These are phyloP conservation scores for Backusella circina DNA, from an alignment of 192 early-diverging fungal species.

Conservation along the genomic window DNA sequence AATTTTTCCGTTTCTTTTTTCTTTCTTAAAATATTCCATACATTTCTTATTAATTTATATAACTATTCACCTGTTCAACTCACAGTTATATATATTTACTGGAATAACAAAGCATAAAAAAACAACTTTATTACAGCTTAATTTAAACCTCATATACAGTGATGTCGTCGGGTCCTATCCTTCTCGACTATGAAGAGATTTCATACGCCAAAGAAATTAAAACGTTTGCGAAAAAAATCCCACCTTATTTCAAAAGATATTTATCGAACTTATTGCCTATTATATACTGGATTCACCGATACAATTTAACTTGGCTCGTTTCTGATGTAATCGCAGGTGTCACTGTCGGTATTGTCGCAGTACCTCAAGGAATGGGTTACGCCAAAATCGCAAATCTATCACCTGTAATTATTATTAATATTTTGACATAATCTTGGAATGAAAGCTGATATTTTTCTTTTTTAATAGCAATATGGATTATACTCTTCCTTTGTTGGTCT, in stretches of 20 bases:
- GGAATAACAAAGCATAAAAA: neutral
- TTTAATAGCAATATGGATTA: conserved; percentile 58
- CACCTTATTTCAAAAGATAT: conserved; percentile 18
- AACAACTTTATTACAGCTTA: neutral
- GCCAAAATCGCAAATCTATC: conserved; percentile 65
- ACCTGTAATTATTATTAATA: conserved; percentile 12
- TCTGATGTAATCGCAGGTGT: conserved; percentile 62
- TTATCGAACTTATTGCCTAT: conserved; percentile 21
- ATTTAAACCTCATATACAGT: neutral
- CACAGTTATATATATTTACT: neutral
- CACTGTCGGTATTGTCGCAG: conserved; percentile 72
- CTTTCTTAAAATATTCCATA: neutral
- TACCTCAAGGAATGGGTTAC: conserved; percentile 71
- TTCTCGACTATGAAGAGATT: conserved; percentile 19
- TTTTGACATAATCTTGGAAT: neutral
- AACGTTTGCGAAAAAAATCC: conserved; percentile 11
- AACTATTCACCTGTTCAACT: neutral
- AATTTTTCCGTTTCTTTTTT: neutral
- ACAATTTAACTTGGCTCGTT: conserved; percentile 35
- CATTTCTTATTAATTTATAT: neutral
- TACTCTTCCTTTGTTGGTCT: conserved; percentile 74
- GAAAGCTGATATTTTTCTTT: neutral
- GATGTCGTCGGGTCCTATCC: conserved; percentile 4
- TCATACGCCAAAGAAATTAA: conserved; percentile 14
- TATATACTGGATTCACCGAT: conserved; percentile 27